Conservation (phyloP, 805 yeast species). For the Candida ovalis region DNA sequence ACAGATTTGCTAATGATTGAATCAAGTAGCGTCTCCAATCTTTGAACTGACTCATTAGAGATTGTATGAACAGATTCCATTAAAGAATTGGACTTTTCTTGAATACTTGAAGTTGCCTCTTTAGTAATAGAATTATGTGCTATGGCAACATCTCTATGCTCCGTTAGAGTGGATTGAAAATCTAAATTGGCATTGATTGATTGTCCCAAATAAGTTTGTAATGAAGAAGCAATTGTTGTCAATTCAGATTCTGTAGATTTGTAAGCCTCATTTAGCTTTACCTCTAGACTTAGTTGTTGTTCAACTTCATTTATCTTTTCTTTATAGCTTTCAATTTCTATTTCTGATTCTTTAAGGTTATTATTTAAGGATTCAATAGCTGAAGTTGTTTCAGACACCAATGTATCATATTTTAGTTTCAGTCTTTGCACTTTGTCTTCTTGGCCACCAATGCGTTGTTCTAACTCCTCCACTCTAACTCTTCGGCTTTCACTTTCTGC, state of each 20-base stretch:
- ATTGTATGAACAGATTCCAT: neutral
- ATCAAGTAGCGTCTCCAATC: neutral
- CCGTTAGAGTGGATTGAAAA: neutral
- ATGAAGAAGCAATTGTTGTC: neutral
- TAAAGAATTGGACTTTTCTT: neutral
- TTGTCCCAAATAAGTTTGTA: constrained; percentile 9
- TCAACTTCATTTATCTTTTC: constrained; percentile 3
- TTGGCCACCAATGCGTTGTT: constrained; percentile 41
- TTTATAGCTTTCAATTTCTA: neutral
- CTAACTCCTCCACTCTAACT: constrained; percentile 47
- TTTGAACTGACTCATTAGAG: neutral
- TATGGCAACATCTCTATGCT: neutral
- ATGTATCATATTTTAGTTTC: constrained; percentile 36
- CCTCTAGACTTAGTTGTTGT: constrained; percentile 10
- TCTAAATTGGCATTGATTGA: constrained; percentile 4
- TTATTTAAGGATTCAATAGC: constrained; percentile 1
- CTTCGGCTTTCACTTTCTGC: constrained; percentile 48
- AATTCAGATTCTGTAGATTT: constrained; percentile 10
- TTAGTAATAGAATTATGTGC: neutral
- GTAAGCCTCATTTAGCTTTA: constrained; percentile 13
- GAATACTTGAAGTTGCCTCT: neutral
- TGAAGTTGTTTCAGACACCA: constrained; percentile 11
- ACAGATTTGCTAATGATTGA: neutral
- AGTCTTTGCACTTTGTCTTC: constrained; percentile 43
- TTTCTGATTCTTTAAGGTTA: constrained; percentile 4